Conservation (phyloP, 2,329 filamentous ascomycete species). For the Claviceps paspali region DNA sequence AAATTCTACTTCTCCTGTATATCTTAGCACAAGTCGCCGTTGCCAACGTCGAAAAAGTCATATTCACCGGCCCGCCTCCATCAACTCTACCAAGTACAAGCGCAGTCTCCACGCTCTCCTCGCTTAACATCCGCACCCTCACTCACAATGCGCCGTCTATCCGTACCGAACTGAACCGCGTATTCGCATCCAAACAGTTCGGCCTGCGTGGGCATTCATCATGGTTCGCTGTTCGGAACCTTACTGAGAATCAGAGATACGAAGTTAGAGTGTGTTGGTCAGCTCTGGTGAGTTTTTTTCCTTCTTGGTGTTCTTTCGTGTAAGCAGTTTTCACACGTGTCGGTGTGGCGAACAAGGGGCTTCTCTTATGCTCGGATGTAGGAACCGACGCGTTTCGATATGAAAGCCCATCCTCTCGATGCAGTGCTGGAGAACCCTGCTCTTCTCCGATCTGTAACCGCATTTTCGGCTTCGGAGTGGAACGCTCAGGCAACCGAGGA, state of each 20-base stretch:
- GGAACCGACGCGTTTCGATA: conserved; percentile 73
- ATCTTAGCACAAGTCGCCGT: conserved; percentile 7
- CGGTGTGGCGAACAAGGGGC: not conserved
- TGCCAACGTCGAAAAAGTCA: conserved; percentile 81
- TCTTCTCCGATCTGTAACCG: conserved; percentile 49
- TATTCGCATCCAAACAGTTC: conserved; percentile 32
- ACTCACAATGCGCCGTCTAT: conserved; percentile 40
- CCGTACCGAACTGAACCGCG: conserved; percentile 48
- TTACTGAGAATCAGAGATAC: conserved; percentile 63
- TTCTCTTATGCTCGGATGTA: conserved; percentile 20
- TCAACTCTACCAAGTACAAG: conserved; percentile 31
- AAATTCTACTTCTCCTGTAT: conserved; percentile 1
- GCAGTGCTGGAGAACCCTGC: conserved; percentile 45
- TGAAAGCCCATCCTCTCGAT: conserved; percentile 48
- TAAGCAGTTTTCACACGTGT: too few relatives aligned
- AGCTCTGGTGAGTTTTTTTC: conserved; percentile 53
- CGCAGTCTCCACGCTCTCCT: conserved; percentile 23
- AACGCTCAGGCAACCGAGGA: not conserved
- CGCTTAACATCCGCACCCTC: conserved; percentile 50
- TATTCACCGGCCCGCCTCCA: conserved; percentile 60
- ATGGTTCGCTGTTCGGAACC: conserved; percentile 63
- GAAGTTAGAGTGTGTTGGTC: conserved; percentile 90
- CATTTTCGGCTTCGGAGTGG: conserved; percentile 41
- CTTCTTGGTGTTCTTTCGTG: not conserved
- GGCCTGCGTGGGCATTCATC: conserved; percentile 44